Evolutionary conservation across 1,284 basidiomycete genomes (phyloP).

Genomic region (Tilletiaria anomala): DNA sequence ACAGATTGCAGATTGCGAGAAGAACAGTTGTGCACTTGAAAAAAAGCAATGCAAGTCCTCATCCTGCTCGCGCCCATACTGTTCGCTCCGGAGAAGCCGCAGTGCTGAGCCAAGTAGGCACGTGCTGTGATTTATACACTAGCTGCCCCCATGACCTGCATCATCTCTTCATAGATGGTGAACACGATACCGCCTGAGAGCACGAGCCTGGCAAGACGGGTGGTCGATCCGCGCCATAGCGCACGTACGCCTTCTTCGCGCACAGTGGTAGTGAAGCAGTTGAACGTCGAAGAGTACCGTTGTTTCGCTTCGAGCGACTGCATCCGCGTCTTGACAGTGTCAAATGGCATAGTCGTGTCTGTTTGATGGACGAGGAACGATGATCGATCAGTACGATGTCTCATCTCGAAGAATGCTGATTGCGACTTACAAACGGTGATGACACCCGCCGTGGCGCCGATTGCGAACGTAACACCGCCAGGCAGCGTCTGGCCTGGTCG

Average conservation of each 20-base stretch:
- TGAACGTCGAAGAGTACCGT: conserved; percentile 80
- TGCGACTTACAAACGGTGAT: conserved; percentile 66
- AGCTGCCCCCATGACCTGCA: neutral
- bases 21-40: too few relatives aligned
- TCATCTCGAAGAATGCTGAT: neutral
- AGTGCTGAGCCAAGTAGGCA: too few relatives aligned
- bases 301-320: conserved; percentile 69
- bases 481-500: conserved; percentile 73
- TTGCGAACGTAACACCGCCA: conserved; percentile 76
- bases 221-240: conserved; percentile 90
- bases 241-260: conserved; percentile 61
- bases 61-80: too few relatives aligned
- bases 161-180: conserved; percentile 56
- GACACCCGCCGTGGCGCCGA: conserved; percentile 80
- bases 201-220: conserved; percentile 42
- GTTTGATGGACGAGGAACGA: neutral
- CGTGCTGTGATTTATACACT: neutral
- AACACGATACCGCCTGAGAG: conserved; percentile 89
- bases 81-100: too few relatives aligned
- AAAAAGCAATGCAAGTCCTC: too few relatives aligned
- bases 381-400: neutral
- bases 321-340: conserved; percentile 92
- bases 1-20: too few relatives aligned
- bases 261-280: conserved; percentile 51
- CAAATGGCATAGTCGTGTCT: conserved; percentile 35